Percentiles rank a stretch among this genome's conserved stretches.
Evolutionary conservation across 805 yeast species (phyloP).

Genomic region (Candida loeiensis): DNA sequence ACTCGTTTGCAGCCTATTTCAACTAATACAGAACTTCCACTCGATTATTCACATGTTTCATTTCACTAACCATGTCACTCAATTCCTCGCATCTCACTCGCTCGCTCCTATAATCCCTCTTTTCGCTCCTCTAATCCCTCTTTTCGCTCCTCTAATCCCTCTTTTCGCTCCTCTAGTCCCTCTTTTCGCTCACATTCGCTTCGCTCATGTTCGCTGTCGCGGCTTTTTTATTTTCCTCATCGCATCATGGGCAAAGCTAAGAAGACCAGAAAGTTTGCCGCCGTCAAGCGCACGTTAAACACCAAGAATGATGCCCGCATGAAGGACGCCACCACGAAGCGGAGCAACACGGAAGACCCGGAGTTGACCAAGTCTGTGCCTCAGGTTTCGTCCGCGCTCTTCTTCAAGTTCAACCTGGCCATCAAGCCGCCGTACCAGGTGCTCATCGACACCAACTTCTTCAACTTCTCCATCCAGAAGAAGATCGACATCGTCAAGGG

Average conservation of each 20-base stretch:
- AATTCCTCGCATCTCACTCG: too few species aligned
- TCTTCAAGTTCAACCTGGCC: constrained; percentile 90
- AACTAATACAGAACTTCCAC: too few species aligned
- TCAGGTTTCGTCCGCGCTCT: constrained; percentile 92
- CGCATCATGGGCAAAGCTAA: constrained; percentile 86
- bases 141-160: too few species aligned
- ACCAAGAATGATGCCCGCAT: constrained; percentile 62
- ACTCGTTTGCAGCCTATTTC: too few species aligned
- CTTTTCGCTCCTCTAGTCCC: too few species aligned
- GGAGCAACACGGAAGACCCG: constrained; percentile 52
- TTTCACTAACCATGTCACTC: too few species aligned
- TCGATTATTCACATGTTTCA: too few species aligned
- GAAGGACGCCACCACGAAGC: constrained; percentile 34
- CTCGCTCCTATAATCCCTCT: too few species aligned
- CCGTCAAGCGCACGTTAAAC: constrained; percentile 76
- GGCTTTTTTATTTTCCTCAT: constrained; percentile 8
- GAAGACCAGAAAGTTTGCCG: constrained; percentile 96
- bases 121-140: too few species aligned
- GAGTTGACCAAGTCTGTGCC: constrained; percentile 61
- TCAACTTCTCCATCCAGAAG: constrained; percentile 93
- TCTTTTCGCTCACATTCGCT: not conserved
- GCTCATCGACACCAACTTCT: constrained; percentile 92
- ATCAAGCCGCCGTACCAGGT: constrained; percentile 98
- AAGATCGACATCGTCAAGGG: constrained; percentile 93
- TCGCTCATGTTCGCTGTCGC: not conserved